phyloP scores from a whole-genome alignment of 257 asterid species.

The Solanum chmielewskii region DNA sequence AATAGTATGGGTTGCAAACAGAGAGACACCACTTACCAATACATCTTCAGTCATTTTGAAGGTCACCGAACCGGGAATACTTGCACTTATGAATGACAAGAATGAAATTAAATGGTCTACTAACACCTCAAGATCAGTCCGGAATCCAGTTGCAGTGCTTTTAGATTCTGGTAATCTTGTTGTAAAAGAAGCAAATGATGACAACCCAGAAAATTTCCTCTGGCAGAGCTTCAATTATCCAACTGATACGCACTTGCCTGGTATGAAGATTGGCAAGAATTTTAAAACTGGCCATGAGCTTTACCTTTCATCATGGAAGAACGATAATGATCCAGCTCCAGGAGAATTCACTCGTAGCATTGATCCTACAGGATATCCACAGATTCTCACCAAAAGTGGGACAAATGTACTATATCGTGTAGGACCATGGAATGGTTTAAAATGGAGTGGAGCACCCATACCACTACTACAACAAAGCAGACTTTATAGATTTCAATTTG shows the following conservation, averaged over 20 bases:
- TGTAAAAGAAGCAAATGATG: constrained; percentile 14
- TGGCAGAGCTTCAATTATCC: constrained; percentile 27
- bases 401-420: background rate
- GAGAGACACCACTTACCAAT: background rate
- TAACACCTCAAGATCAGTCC: background rate
- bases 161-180: constrained; percentile 29
- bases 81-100: background rate
- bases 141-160: constrained; percentile 8
- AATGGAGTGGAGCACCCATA: constrained; percentile 17
- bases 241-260: constrained; percentile 10
- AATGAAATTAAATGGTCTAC: constrained; percentile 8
- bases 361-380: constrained; percentile 35
- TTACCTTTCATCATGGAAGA: constrained; percentile 24
- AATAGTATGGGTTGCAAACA: background rate
- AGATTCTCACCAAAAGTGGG: background rate
- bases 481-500: background rate
- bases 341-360: constrained; percentile 13
- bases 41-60: background rate
- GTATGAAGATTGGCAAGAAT: constrained; percentile 17
- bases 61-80: background rate
- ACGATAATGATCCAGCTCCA: constrained; percentile 18
- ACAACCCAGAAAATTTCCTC: background rate
- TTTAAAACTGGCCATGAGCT: constrained; percentile 5
- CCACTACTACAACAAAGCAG: background rate
- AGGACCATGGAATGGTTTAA: constrained; percentile 53